Evolutionary conservation across 2,329 filamentous ascomycete genomes (phyloP), one percentile per base, ranked within the genome.

Genomic region (Ustulina deusta): DNA sequence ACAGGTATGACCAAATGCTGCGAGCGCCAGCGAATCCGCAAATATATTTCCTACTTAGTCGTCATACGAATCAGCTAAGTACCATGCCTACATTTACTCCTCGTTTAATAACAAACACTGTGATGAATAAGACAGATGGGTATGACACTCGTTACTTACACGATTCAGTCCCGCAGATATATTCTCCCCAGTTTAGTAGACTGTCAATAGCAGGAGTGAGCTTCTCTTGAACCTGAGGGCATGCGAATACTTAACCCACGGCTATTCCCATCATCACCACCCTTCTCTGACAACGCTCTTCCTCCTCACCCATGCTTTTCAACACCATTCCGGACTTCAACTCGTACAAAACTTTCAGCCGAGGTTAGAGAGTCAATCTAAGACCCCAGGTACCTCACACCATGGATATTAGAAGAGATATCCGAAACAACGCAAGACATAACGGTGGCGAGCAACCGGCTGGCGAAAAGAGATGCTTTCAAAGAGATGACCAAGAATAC

Each of bases 401-500:
- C 15, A n/a, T 42, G 3, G 22, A 32, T 49, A 34, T 44, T 40
- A 4, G 61, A 46, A 38, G 65, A 46, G 40, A 52, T 20, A 46
- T 10, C 56, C 42, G 51, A 40, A 61, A 38, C 48, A 40, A 27
- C 42, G 34, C 36, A 42, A 29, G 32, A 42, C 11, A 32, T 25
- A 22, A 29, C 27, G 32, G 27, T 48, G 44, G 42, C 57, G 22
- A 29, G 11, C 27, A 34, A 3, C 17, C 29, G 10, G 32, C 32
- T 29, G 48, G 32, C 61, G 51, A 65, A 48, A 36, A 51, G 11
- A 38, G 42, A 46, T 55, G 49, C 49, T 68, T 57, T n/a, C 56
- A 61, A 65, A 58, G 42, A 54, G 13, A 68, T 63, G 65, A 68
- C 65, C 51, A 57, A 68, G 52, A 60, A 59, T 48, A 48, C n/a